These are phyloP conservation scores for Aaosphaeria pasadenensis DNA, from an alignment of 2,329 filamentous ascomycete species.

Conservation along the genomic window DNA sequence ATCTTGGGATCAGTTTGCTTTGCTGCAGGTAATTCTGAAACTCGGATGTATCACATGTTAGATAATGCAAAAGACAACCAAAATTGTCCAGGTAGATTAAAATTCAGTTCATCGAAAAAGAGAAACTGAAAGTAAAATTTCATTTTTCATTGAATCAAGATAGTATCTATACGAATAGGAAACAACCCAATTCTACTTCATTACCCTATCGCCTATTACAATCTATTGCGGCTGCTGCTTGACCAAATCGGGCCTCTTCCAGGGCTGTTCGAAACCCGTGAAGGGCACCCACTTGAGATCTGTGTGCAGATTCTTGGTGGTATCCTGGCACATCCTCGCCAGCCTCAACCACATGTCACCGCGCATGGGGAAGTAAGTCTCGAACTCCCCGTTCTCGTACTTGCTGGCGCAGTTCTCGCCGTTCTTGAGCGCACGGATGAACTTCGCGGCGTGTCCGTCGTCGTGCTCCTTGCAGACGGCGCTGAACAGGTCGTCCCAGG, in stretches of 20 bases:
- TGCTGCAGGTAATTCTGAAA: too few relatives aligned
- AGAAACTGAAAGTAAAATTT: too few relatives aligned
- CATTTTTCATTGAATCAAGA: too few relatives aligned
- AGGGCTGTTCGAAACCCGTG: constrained; percentile 6
- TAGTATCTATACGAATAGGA: too few relatives aligned
- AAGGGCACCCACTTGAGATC: constrained; percentile 6
- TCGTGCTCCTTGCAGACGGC: constrained; percentile 23
- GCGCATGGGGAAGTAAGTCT: background rate
- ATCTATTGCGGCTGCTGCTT: too few relatives aligned
- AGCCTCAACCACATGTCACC: background rate
- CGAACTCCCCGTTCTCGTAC: constrained; percentile 3
- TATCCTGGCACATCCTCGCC: background rate
- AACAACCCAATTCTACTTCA: too few relatives aligned
- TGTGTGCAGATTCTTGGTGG: background rate
- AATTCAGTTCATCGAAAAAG: too few relatives aligned
- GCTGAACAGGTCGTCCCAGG: constrained; percentile 27
- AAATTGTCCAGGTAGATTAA: too few relatives aligned
- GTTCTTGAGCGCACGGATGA: constrained; percentile 33
- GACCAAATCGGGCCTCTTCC: background rate
- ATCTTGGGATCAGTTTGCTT: too few relatives aligned
- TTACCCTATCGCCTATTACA: too few relatives aligned
- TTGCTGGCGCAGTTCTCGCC: constrained; percentile 10
- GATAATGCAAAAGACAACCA: too few relatives aligned
- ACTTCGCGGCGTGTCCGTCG: constrained; percentile 38
- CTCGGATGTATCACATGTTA: too few relatives aligned